Percentiles rank a stretch among this genome's conserved stretches.
Evolutionary conservation across 1,139 yeast species (phyloP).

Genomic region (Saccharomyces uvarum): DNA sequence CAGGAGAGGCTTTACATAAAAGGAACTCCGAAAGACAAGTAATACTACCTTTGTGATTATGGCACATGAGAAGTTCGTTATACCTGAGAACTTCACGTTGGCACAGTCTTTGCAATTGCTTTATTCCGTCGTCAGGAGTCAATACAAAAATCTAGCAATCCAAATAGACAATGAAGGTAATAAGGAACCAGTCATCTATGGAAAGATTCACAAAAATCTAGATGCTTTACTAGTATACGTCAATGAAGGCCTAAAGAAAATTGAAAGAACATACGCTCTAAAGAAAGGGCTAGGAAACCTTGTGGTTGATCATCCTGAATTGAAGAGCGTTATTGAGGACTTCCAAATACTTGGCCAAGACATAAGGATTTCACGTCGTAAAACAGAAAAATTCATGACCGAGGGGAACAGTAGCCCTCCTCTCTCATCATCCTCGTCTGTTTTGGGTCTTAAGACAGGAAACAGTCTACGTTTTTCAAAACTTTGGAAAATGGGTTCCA

Average conservation of each 20-base stretch:
- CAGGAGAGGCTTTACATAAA: neutral
- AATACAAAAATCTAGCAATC: constrained; percentile 20
- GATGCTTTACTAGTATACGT: constrained; percentile 18
- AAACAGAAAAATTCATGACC: constrained; percentile 4
- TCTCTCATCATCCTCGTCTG: neutral
- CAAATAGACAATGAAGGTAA: constrained; percentile 7
- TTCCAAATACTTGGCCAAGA: constrained; percentile 26
- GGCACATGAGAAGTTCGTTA: constrained; percentile 24
- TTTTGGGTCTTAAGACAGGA: constrained; percentile 4
- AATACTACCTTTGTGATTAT: constrained; percentile 7
- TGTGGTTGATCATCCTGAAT: constrained; percentile 11
- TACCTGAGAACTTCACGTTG: constrained; percentile 27
- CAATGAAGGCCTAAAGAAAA: constrained; percentile 21
- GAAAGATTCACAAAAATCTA: constrained; percentile 13
- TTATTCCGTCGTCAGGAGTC: constrained; percentile 22
- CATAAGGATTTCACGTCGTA: constrained; percentile 20
- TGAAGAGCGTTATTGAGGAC: constrained; percentile 17
- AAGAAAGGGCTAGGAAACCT: constrained; percentile 9
- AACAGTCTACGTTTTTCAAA: constrained; percentile 8
- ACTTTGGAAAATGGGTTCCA: constrained; percentile 8
- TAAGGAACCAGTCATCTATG: constrained; percentile 10
- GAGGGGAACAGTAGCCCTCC: neutral
- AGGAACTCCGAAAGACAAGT: neutral
- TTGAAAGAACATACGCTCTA: constrained; percentile 19
- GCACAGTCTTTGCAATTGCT: constrained; percentile 26